Evolutionary conservation across 441 rosid species (phyloP).

Genomic region (Breynia disticha): DNA sequence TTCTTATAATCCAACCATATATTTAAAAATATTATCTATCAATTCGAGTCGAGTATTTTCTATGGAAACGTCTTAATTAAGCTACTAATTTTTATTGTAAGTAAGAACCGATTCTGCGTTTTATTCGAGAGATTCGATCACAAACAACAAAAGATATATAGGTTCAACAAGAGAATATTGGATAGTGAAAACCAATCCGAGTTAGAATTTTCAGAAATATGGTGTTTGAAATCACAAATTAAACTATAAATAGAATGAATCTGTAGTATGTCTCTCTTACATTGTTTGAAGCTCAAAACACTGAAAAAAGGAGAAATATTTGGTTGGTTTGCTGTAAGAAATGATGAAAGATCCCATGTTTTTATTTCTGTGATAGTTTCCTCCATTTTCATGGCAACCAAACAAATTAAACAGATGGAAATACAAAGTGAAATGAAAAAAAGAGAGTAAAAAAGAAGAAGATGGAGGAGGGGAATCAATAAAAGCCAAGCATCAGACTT

Average conservation of each 20-base stretch:
- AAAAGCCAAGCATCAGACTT: slow-evolving; percentile 67
- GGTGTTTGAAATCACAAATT: too few relatives aligned
- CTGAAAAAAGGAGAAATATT: not conserved
- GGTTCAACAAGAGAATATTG: too few relatives aligned
- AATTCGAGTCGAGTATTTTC: too few relatives aligned
- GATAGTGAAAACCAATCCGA: too few relatives aligned
- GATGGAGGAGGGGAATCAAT: not conserved
- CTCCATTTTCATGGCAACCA: slow-evolving; percentile 27
- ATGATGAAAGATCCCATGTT: slow-evolving; percentile 4
- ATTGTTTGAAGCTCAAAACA: not conserved
- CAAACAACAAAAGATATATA: too few relatives aligned
- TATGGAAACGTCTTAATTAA: too few relatives aligned
- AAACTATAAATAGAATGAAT: not conserved
- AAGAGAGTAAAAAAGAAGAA: not conserved
- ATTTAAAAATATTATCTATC: too few relatives aligned
- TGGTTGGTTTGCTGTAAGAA: not conserved
- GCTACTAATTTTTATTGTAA: too few relatives aligned
- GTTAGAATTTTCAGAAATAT: too few relatives aligned
- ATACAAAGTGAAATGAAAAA: not conserved
- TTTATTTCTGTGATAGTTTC: slow-evolving; percentile 15
- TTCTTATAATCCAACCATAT: too few relatives aligned
- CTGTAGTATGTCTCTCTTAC: not conserved
- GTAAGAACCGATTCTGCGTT: too few relatives aligned
- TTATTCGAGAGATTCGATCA: too few relatives aligned
- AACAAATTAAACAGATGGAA: slow-evolving; percentile 6